Evolutionary conservation across 257 asterid species (phyloP).

Genomic region (Rubia yunnanensis): DNA sequence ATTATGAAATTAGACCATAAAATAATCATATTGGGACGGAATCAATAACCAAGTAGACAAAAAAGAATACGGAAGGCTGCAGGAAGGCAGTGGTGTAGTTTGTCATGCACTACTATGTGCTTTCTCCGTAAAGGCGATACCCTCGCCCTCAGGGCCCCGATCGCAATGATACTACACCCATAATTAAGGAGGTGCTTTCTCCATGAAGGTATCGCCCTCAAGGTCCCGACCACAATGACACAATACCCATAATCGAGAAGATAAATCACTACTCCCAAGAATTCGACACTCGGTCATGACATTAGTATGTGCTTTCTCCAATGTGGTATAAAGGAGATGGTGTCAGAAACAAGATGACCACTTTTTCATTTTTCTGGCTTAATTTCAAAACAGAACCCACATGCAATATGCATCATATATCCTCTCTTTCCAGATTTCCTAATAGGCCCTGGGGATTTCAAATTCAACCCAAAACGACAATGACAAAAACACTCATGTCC

Average conservation of each 20-base stretch:
- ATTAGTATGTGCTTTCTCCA: background rate
- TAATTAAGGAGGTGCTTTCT: too few relatives aligned
- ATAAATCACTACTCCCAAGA: too few relatives aligned
- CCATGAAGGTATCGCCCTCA: too few relatives aligned
- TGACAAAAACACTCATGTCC: background rate
- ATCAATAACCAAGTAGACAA: background rate
- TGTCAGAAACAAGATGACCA: background rate
- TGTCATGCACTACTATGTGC: background rate
- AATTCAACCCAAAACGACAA: constrained; percentile 20
- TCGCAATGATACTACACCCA: too few relatives aligned
- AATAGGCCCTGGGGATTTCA: constrained; percentile 15
- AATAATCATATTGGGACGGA: too few relatives aligned
- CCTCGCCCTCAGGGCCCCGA: too few relatives aligned
- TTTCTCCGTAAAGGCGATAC: too few relatives aligned
- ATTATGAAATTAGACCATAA: too few relatives aligned
- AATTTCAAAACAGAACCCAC: constrained; percentile 15
- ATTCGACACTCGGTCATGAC: too few relatives aligned
- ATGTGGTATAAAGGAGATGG: background rate
- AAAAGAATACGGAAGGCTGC: background rate
- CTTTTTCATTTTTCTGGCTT: background rate
- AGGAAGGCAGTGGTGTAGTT: background rate
- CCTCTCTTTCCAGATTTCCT: constrained; percentile 21
- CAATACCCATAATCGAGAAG: too few relatives aligned
- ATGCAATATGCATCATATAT: background rate
- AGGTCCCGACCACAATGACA: too few relatives aligned